Evolutionary conservation across 1,284 basidiomycete species (phyloP), one percentile per base, ranked within the genome.

Genomic region (Fistulina hepatica): DNA sequence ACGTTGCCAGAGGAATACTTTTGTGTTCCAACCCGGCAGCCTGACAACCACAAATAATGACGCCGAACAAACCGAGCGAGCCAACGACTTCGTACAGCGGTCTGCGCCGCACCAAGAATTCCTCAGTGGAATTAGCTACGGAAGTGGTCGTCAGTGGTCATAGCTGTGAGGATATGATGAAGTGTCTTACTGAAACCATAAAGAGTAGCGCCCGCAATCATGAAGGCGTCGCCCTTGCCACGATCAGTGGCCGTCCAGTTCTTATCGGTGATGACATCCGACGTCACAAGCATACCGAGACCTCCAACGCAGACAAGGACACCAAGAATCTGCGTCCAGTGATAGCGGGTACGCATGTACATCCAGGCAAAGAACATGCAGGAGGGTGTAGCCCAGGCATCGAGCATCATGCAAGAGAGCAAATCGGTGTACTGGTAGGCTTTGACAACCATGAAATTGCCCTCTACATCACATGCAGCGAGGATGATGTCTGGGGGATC

Each of bases 31-130:
- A 61, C 0, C 68, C 71, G 17, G 82, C 73, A 2, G 81, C 78
- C 57, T 90, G 82, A 33, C 79, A 71, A 8, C 78, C 80, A 51
- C 81, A 84, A 56, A 90, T 77, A 41, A 90, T 56, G 44, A 73
- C 73, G 21, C 83, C 86, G 69, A 73, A 90, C 71, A 91, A 74
- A 3, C 88, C 88, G 28, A 91, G 58, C 55, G 85, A 82, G 5
- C 85, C 85, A 15, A 90, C 76, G 39, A 89, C 83, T 58, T 90
- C 86, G 52, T 89, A 91, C 22, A 91, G 61, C 6, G 86, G 88
- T 8, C 76, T 67, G 44, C 63, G 73, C 42, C 88, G 71, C 13
- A 91, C 88, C 45, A 91, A 76, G 55, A 81, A 83, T 52, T 91
- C 85, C 54, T 90, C 86, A 1, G 84, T 83, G 20, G 85, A 82